phyloP scores from a whole-genome alignment of 2,329 filamentous ascomycete species.

The Stachybotrys chlorohalonatus region DNA sequence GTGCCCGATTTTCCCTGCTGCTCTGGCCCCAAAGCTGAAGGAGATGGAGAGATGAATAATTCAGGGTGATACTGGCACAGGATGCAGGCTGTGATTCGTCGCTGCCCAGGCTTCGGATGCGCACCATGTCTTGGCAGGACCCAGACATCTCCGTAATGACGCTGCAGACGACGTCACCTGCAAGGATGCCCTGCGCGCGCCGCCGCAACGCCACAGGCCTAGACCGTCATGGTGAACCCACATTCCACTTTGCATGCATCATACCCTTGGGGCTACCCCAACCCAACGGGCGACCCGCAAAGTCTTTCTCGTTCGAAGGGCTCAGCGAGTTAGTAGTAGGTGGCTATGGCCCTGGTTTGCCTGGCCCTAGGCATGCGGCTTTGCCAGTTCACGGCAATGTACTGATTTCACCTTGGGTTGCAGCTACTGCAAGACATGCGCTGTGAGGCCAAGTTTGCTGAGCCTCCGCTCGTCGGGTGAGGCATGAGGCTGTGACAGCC shows the following conservation, averaged over 20 bases:
- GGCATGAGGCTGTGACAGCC: no score
- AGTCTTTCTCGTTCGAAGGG: no score
- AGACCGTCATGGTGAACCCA: neutral
- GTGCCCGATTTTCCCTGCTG: no score
- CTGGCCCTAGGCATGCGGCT: neutral
- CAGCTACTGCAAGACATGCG: no score
- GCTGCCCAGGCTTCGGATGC: neutral
- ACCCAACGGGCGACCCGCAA: neutral
- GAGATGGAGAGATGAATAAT: neutral
- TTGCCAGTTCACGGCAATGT: neutral
- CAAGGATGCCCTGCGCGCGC: conserved; percentile 3
- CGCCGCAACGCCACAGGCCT: neutral
- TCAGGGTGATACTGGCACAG: neutral
- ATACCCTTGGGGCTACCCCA: neutral
- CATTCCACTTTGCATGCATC: neutral
- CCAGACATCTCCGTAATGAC: conserved; percentile 15
- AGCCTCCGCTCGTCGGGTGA: no score
- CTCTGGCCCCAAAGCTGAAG: no score
- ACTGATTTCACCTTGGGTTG: neutral
- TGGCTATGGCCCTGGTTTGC: neutral
- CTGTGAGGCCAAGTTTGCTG: no score
- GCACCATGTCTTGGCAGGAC: neutral
- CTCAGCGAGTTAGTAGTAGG: neutral
- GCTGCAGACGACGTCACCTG: conserved; percentile 16
- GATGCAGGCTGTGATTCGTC: neutral